Percentiles rank a stretch among this genome's conserved stretches.
phyloP scores from a whole-genome alignment of 495 filamentous ascomycete species.

The Xylaria venustula region DNA sequence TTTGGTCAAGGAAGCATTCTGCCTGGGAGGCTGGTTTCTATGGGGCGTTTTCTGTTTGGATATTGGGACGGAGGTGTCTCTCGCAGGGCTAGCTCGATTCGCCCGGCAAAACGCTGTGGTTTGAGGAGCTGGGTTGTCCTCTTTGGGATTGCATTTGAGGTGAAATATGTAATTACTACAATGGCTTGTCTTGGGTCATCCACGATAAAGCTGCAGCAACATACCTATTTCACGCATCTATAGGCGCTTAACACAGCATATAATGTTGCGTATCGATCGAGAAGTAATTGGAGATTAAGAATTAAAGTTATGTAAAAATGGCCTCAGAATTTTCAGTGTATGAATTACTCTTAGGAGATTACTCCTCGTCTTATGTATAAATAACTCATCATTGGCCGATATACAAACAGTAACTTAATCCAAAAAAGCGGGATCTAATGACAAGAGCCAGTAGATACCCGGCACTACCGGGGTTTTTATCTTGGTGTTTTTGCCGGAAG shows the following conservation, averaged over 20 bases:
- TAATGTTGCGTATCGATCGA: no score
- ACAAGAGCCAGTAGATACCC: background rate
- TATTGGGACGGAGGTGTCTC: constrained; percentile 1
- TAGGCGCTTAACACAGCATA: no score
- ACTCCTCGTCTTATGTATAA: constrained; percentile 32
- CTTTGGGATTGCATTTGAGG: background rate
- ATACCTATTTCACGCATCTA: background rate
- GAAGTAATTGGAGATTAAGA: background rate
- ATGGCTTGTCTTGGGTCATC: background rate
- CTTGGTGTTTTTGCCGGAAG: background rate
- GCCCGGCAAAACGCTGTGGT: background rate
- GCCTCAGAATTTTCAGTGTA: constrained; percentile 40
- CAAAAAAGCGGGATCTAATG: background rate
- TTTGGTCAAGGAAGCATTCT: background rate
- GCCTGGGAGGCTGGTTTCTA: constrained; percentile 4
- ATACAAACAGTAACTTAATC: no score
- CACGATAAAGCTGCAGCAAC: no score
- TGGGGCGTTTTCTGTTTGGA: constrained; percentile 2
- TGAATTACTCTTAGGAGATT: constrained; percentile 17
- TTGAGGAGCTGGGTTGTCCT: background rate
- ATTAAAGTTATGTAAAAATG: constrained; percentile 2
- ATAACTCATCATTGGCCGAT: constrained; percentile 32
- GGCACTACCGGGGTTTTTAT: background rate
- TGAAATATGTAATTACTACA: background rate
- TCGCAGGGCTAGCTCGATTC: background rate